Conservation (phyloP, 2,329 filamentous ascomycete genomes). For the Apiospora malaysiana region DNA sequence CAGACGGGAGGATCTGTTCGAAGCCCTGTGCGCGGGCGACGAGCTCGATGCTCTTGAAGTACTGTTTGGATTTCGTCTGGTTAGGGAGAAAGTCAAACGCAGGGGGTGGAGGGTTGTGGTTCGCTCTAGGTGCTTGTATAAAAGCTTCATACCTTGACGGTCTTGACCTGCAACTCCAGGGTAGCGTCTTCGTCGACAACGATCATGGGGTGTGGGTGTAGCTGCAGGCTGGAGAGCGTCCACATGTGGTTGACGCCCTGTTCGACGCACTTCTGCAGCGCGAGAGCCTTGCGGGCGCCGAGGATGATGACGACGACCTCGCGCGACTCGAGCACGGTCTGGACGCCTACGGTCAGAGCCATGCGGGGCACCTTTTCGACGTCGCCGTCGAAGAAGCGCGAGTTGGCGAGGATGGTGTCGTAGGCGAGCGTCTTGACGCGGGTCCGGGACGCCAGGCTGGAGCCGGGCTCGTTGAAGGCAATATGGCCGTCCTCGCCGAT, state of each 20-base stretch:
- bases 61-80: conserved; percentile 46
- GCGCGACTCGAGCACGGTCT: conserved; percentile 80
- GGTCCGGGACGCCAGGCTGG: conserved; percentile 76
- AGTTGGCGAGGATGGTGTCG: conserved; percentile 86
- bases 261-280: conserved; percentile 81
- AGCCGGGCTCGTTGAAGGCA: conserved; percentile 89
- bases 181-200: conserved; percentile 84
- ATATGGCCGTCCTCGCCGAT: conserved; percentile 89
- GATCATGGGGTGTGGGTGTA: conserved; percentile 82
- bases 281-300: conserved; percentile 80
- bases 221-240: conserved; percentile 81
- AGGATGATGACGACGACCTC: conserved; percentile 86
- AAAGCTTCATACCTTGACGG: conserved; percentile 59
- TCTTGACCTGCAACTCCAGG: conserved; percentile 75
- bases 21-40: conserved; percentile 63
- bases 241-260: conserved; percentile 89
- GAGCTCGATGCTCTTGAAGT: conserved; percentile 75
- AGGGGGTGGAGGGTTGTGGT: not conserved
- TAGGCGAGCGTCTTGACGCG: conserved; percentile 87
- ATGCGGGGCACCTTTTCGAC: conserved; percentile 76
- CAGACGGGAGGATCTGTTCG: conserved; percentile 62
- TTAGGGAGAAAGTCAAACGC: not conserved
- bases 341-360: conserved; percentile 84
- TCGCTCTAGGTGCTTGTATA: not conserved
- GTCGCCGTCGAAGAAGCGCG: conserved; percentile 81